Percentiles rank a stretch among this genome's conserved stretches.
Evolutionary conservation across 108 stramenopile species (phyloP).

Genomic region (Nitzschia putrida): DNA sequence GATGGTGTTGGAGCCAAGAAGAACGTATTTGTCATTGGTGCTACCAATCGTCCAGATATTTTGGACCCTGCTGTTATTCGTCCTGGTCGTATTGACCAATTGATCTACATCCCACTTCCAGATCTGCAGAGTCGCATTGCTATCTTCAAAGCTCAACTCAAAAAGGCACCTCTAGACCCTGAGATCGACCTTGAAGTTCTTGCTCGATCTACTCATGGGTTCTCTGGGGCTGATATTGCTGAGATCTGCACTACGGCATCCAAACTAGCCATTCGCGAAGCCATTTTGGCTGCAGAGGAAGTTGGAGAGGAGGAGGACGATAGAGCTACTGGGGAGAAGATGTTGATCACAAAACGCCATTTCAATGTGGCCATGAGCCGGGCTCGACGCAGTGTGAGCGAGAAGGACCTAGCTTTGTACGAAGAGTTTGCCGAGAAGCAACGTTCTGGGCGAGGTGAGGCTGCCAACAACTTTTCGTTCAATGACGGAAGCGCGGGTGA

Average conservation of each 20-base stretch:
- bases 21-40: conserved; percentile 92
- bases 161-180: conserved; percentile 88
- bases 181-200: conserved; percentile 85
- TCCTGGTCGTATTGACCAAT: conserved; percentile 94
- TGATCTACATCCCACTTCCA: conserved; percentile 92
- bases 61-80: conserved; percentile 93
- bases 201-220: conserved; percentile 85
- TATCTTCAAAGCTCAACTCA: conserved; percentile 95
- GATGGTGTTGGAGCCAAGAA: conserved; percentile 96
- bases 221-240: conserved; percentile 95
- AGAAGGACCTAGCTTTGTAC: conserved; percentile 92
- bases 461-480: conserved; percentile 88
- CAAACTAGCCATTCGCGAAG: conserved; percentile 93
- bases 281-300: conserved; percentile 79
- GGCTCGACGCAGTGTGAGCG: conserved; percentile 85
- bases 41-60: conserved; percentile 94
- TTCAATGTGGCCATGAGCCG: conserved; percentile 94
- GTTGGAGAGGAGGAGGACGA: conserved; percentile 64
- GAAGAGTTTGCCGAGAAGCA: conserved; percentile 90
- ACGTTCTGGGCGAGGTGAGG: conserved; percentile 83
- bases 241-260: conserved; percentile 93
- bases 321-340: conserved; percentile 42
- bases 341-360: conserved; percentile 79
- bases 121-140: conserved; percentile 84
- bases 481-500: conserved; percentile 35